Evolutionary conservation across 768 basidiomycete species (phyloP).

Genomic region (Galerina marginata): DNA sequence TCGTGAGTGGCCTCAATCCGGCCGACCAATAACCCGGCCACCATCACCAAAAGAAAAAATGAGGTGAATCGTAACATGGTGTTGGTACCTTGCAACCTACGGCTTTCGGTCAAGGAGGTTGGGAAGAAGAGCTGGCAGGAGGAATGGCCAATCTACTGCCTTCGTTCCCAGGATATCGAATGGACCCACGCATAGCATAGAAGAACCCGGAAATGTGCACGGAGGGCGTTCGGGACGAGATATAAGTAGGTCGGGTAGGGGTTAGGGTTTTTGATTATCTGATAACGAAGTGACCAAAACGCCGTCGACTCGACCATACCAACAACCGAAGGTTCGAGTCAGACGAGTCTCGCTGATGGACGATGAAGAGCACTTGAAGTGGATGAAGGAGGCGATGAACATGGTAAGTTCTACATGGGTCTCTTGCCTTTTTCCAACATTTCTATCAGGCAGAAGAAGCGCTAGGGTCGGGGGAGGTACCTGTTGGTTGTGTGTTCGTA

Average conservation of each 20-base stretch:
- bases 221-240: too few species aligned
- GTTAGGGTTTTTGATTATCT: neutral
- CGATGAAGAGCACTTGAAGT: conserved; percentile 46
- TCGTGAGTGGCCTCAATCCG: neutral
- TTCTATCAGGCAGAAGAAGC: conserved; percentile 78
- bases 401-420: conserved; percentile 60
- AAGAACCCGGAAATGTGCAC: neutral
- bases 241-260: too few species aligned
- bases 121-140: neutral
- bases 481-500: conserved; percentile 96
- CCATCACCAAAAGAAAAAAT: neutral
- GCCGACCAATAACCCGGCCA: neutral
- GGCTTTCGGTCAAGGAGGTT: neutral
- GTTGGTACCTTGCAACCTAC: neutral
- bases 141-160: neutral
- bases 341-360: conserved; percentile 4
- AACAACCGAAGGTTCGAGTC: too few species aligned
- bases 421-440: neutral
- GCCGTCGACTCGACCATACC: neutral
- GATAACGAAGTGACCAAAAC: neutral
- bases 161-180: neutral
- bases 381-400: conserved; percentile 84
- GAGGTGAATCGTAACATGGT: neutral
- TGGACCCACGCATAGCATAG: neutral
- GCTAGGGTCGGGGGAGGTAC: conserved; percentile 83